Conservation (phyloP, 805 yeast species). For the Ogataea pignaliae region DNA sequence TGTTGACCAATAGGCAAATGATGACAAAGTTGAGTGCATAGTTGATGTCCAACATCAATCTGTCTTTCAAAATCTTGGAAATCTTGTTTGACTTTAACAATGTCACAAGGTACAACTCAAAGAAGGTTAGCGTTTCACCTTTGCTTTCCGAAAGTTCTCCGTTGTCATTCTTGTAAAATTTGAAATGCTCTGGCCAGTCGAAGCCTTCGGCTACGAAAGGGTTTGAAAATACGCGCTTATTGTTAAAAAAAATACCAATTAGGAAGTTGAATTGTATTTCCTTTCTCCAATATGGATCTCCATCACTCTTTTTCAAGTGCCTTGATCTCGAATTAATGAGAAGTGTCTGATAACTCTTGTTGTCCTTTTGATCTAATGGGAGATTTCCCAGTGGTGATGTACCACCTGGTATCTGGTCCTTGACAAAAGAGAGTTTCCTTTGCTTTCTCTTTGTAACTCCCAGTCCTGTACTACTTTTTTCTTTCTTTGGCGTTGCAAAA, state of each 20-base stretch:
- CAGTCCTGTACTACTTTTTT: too few species aligned
- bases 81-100: constrained; percentile 80
- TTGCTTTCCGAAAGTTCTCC: constrained; percentile 20
- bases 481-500: too few species aligned
- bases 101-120: constrained; percentile 77
- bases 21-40: constrained; percentile 33
- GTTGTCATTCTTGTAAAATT: constrained; percentile 16
- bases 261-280: constrained; percentile 86
- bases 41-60: constrained; percentile 56
- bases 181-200: constrained; percentile 34
- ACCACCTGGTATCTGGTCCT: too few species aligned
- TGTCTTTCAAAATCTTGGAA: constrained; percentile 76
- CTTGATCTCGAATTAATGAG: constrained; percentile 34
- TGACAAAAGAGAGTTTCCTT: too few species aligned
- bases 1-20: constrained; percentile 73
- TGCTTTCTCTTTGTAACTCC: too few species aligned
- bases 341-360: constrained; percentile 25
- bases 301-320: constrained; percentile 83
- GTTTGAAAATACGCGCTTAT: constrained; percentile 63
- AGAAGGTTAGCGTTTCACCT: constrained; percentile 61
- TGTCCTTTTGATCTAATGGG: constrained; percentile 11
- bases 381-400: neutral
- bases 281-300: constrained; percentile 84
- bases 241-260: constrained; percentile 57
- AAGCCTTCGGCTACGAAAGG: constrained; percentile 39